Evolutionary conservation across 352 stramenopile species (phyloP).

Genomic region (Phytophthora ohioensis): DNA sequence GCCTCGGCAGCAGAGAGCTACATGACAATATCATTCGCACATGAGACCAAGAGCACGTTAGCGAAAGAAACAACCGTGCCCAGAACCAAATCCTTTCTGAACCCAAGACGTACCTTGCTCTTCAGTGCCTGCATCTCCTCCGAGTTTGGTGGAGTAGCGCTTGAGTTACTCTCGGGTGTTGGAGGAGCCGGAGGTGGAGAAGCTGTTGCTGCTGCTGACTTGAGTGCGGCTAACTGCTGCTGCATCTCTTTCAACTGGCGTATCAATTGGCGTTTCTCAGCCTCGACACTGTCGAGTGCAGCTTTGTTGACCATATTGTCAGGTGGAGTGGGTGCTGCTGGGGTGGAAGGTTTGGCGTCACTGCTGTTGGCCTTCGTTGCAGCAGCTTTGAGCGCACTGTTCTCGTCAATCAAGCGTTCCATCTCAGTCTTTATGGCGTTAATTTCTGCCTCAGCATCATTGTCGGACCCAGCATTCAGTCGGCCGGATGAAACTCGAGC

Average conservation of each 20-base stretch:
- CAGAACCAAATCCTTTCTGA: background rate
- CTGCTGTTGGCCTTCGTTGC: conserved; percentile 17
- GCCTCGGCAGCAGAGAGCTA: conserved; percentile 52
- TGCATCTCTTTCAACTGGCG: conserved; percentile 73
- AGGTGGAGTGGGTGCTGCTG: background rate
- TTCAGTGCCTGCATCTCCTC: conserved; percentile 61
- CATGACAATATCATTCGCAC: background rate
- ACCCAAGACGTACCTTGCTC: conserved; percentile 55
- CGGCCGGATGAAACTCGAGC: conserved; percentile 33
- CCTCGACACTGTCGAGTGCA: conserved; percentile 58
- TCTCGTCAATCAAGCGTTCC: conserved; percentile 75
- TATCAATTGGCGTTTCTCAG: conserved; percentile 62
- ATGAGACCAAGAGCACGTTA: background rate
- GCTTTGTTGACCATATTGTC: conserved; percentile 42
- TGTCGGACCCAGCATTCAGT: conserved; percentile 45
- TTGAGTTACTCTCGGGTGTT: conserved; percentile 2
- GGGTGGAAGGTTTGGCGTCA: conserved; percentile 10
- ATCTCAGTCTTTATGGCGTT: conserved; percentile 80
- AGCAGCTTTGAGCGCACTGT: conserved; percentile 54
- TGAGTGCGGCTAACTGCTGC: conserved; percentile 50
- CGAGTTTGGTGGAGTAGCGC: conserved; percentile 19
- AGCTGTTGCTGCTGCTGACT: conserved; percentile 17
- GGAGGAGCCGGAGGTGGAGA: conserved; percentile 27
- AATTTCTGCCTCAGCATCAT: conserved; percentile 66
- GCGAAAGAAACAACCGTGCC: background rate